Conservation (phyloP, 1,284 basidiomycete genomes). For the Lignosus rhinocerotis region DNA sequence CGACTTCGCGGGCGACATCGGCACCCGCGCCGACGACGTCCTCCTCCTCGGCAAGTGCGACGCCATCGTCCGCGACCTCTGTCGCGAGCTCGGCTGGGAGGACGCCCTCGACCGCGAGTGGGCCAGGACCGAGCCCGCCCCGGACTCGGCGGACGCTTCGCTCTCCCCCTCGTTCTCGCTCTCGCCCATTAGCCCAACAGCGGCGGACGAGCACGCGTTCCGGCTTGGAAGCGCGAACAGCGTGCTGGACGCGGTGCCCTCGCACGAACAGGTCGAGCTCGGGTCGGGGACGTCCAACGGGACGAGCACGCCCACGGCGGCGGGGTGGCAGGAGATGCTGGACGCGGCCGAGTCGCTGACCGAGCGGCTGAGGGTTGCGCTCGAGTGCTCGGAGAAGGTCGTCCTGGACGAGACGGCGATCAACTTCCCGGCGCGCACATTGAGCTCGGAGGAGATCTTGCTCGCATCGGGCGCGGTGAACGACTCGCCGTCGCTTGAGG, state of each 20-base stretch:
- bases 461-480: conserved; percentile 4
- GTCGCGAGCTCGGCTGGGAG: conserved; percentile 68
- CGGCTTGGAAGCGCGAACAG: conserved; percentile 17
- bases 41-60: conserved; percentile 71
- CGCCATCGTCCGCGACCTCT: conserved; percentile 57
- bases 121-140: conserved; percentile 43
- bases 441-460: conserved; percentile 22
- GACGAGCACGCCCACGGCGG: conserved; percentile 15
- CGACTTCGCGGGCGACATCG: conserved; percentile 64
- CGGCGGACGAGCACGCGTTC: not conserved
- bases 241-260: conserved; percentile 18
- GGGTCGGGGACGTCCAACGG: conserved; percentile 6
- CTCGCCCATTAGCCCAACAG: not conserved
- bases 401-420: conserved; percentile 14
- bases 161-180: no score
- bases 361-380: conserved; percentile 16
- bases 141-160: no score
- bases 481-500: conserved; percentile 1
- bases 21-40: conserved; percentile 53
- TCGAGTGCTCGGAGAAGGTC: conserved; percentile 22
- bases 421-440: conserved; percentile 20
- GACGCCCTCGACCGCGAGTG: conserved; percentile 60
- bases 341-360: conserved; percentile 19
- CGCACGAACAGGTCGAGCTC: conserved; percentile 12
- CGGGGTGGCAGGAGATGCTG: conserved; percentile 23